Percentiles rank a stretch among this genome's conserved stretches.
These are phyloP conservation scores for Rhododendron ferrugineum DNA, from an alignment of 148 eudicot species.

Conservation along the genomic window DNA sequence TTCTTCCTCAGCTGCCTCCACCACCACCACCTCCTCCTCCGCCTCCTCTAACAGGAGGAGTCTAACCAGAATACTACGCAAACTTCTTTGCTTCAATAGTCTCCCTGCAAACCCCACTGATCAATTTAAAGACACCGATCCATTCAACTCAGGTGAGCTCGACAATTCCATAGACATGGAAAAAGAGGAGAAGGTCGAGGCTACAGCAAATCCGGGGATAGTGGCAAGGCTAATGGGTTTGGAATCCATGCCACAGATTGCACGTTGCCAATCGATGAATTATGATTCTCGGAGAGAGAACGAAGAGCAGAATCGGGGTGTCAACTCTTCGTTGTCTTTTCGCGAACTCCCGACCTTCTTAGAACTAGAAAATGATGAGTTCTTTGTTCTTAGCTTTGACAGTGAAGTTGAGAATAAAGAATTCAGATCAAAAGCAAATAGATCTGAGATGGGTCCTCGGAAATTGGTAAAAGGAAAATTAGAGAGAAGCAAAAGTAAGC, in stretches of 20 bases:
- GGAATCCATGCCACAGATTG: constrained; percentile 47
- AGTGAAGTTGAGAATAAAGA: not conserved
- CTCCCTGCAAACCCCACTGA: constrained; percentile 51
- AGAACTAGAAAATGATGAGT: constrained; percentile 44
- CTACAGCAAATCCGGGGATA: constrained; percentile 33
- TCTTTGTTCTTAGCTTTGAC: constrained; percentile 59
- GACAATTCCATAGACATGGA: constrained; percentile 3
- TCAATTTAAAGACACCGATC: constrained; percentile 16
- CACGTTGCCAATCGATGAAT: constrained; percentile 34
- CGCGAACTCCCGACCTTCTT: constrained; percentile 35
- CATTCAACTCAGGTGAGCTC: constrained; percentile 11
- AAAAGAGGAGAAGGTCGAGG: constrained; percentile 18
- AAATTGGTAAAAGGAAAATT: constrained; percentile 13
- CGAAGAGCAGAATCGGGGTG: constrained; percentile 27
- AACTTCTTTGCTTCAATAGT: constrained; percentile 42
- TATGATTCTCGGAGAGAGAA: constrained; percentile 27
- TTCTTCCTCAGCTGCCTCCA: not conserved
- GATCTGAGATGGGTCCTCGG: constrained; percentile 21
- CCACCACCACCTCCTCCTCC: constrained; percentile 5
- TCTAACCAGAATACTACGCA: constrained; percentile 38
- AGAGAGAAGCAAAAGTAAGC: not conserved
- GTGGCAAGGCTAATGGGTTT: constrained; percentile 85
- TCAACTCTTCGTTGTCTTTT: constrained; percentile 44
- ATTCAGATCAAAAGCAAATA: constrained; percentile 17
- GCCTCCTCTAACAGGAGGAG: constrained; percentile 4